These are phyloP conservation scores for Pholiota adiposa DNA, from an alignment of 1,284 basidiomycete genomes.

Conservation along the genomic window DNA sequence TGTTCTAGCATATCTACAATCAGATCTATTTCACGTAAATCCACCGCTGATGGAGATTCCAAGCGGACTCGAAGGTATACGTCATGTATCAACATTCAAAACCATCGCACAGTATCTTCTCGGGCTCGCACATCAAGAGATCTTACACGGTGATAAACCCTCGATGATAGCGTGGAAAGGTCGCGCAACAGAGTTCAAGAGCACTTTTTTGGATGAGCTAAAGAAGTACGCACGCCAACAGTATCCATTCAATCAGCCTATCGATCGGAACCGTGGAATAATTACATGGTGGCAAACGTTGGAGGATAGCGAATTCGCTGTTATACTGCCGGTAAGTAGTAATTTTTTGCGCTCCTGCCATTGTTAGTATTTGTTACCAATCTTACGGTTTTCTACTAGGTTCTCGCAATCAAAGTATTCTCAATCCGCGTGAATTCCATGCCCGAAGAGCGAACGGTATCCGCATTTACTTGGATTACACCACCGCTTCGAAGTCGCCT, in stretches of 20 bases:
- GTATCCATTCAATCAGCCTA: conserved; percentile 25
- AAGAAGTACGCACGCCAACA: conserved; percentile 24
- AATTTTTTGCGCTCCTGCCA: not conserved
- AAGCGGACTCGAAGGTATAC: conserved; percentile 18
- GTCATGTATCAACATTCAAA: conserved; percentile 19
- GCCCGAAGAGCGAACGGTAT: conserved; percentile 37
- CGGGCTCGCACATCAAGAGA: conserved; percentile 18
- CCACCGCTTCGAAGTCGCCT: conserved; percentile 17
- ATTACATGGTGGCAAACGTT: conserved; percentile 22
- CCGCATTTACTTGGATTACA: conserved; percentile 37
- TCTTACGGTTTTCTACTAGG: not conserved
- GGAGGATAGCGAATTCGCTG: conserved; percentile 15
- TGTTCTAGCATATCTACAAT: conserved; percentile 15
- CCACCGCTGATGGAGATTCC: not conserved
- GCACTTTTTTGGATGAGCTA: conserved; percentile 20
- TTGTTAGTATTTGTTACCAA: not conserved
- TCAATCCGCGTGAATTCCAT: conserved; percentile 35
- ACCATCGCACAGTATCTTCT: conserved; percentile 21
- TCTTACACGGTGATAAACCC: conserved; percentile 18
- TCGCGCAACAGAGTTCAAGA: conserved; percentile 20
- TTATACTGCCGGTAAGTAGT: conserved; percentile 23
- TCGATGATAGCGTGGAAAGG: conserved; percentile 24
- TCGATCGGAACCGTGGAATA: conserved; percentile 8
- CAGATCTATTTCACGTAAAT: conserved; percentile 12
- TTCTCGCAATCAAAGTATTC: conserved; percentile 28